phyloP scores from a whole-genome alignment of 306 rosid species.

The Biancaea sappan region DNA sequence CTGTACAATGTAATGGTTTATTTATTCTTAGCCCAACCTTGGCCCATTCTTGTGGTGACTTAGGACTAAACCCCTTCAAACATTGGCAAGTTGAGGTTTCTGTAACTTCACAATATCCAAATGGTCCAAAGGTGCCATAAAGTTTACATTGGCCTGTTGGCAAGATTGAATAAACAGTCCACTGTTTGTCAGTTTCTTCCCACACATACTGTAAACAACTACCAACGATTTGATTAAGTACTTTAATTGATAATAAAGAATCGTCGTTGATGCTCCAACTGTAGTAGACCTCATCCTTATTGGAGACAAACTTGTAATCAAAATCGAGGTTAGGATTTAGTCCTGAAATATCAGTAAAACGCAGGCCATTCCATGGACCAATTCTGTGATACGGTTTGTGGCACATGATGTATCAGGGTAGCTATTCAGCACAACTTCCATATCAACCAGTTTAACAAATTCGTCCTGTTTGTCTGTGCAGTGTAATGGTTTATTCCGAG shows the following conservation, averaged over 20 bases:
- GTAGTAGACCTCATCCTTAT: too few relatives aligned
- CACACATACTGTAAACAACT: constrained; percentile 26
- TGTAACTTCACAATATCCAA: too few relatives aligned
- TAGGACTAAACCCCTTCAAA: too few relatives aligned
- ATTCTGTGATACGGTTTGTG: background rate
- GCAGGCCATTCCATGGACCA: constrained; percentile 43
- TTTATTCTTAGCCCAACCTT: constrained; percentile 25
- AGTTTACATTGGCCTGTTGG: background rate
- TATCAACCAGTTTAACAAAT: too few relatives aligned
- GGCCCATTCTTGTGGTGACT: background rate
- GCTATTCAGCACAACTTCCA: background rate
- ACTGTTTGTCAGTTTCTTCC: background rate
- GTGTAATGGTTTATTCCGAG: background rate
- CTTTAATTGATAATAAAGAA: too few relatives aligned
- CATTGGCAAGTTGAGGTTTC: constrained; percentile 28
- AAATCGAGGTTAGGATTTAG: constrained; percentile 10
- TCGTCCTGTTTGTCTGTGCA: background rate
- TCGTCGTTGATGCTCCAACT: too few relatives aligned
- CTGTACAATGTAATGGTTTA: background rate
- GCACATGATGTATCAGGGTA: constrained; percentile 26
- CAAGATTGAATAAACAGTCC: background rate
- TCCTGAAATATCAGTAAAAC: constrained; percentile 20
- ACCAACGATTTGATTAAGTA: too few relatives aligned
- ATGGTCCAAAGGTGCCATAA: constrained; percentile 27
- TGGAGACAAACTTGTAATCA: constrained; percentile 13